Base-by-base conservation (phyloP, 2,329 filamentous ascomycete species). In the Triangularia verruculosa region DNA sequence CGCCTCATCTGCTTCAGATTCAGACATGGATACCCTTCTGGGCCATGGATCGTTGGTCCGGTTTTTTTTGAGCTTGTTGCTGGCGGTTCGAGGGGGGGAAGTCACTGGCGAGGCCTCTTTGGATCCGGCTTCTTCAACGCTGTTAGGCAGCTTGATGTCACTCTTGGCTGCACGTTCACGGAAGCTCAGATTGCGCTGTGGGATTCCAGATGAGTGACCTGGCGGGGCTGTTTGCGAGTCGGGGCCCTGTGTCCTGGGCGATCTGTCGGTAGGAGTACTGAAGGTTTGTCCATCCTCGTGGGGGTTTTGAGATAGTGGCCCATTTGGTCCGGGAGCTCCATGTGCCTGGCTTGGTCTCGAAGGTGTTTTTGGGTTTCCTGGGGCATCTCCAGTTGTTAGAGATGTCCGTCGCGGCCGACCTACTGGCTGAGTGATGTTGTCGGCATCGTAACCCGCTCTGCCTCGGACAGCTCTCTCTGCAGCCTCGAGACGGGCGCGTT, bases 401-500 rank as follows among this genome's bases (percentile, higher is more conserved):
- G 69, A 69, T 15, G 69, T 28, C 5, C 61, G 62, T 27, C 71
- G 69, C 7, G 77, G 73, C 28, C 70, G 74, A 59, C 73, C 76
- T 12, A 72, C 75, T 61, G 76, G 71, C 39, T 74, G 28, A 24
- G 27, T 24, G 39, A 8, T 47, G 22, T 54, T 28, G 20, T 24
- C 39, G 39, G 15, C 25, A 15, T 22, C 39, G 39, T 15, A 15
- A 64, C 28, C 9, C 34, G 63, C 59, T 60, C 66, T 82, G 72
- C 94, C 88, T 69, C 88, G 85, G 17, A 89, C 85, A 52, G 86
- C 84, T 69, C 87, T 83, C 75, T 97, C 94, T 5, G 92, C 92
- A 71, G 94, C 90, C 73, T 93, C 86, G 4, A 94, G 87, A 55
- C 92, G 85, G 8, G 93, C 92, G 68, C 94, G 86, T 76, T 96